Evolutionary conservation across 148 eudicot species (phyloP), one percentile per base, ranked within the genome.

Genomic region (Oxyria digyna): DNA sequence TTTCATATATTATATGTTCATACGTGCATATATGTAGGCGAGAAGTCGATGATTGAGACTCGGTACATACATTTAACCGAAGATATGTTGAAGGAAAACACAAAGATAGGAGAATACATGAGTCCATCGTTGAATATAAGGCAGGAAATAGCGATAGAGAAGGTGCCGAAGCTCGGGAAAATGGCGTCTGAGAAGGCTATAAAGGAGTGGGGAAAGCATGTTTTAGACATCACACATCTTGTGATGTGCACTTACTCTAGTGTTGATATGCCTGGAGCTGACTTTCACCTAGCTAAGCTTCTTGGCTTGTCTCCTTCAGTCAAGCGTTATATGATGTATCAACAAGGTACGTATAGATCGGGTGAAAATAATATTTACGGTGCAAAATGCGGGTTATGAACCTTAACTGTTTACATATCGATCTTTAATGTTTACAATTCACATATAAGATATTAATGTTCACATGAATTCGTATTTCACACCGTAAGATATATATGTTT

Each of bases 201-300:
- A 41, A 78, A 78, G 67, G 84, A 81, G 50, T 81, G 84, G 84
- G 84, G 84, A 41, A 82, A 75, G 10, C 76, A 82, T 70, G 79
- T 74, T 57, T 78, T 80, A 18, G 79, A 82, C 62, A 82, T 82
- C 76, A 82, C 82, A 12, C 85, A 82, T 18, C 74, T 82, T 18
- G 72, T 82, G 48, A 67, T 82, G 75, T 82, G 85, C 78, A 82
- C 85, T 21, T 76, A 80, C 35, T 78, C 82, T 1, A 80, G 85
- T 5, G 80, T 82, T 14, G 85, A 78, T 76, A 82, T 82, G 85
- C 85, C 85, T 1, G 85, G 85, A 8, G 85, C 85, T 6, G 85
- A 82, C 59, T 82, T 78, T 74, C 85, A 82, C 72, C 82, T 82
- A 62, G 74, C 82, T 38, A 82, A 82, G 71, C 82, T 82, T 73